Percentiles rank a stretch among this genome's conserved stretches.
phyloP scores from a whole-genome alignment of 1,284 basidiomycete genomes.

The Marasmius sp. region DNA sequence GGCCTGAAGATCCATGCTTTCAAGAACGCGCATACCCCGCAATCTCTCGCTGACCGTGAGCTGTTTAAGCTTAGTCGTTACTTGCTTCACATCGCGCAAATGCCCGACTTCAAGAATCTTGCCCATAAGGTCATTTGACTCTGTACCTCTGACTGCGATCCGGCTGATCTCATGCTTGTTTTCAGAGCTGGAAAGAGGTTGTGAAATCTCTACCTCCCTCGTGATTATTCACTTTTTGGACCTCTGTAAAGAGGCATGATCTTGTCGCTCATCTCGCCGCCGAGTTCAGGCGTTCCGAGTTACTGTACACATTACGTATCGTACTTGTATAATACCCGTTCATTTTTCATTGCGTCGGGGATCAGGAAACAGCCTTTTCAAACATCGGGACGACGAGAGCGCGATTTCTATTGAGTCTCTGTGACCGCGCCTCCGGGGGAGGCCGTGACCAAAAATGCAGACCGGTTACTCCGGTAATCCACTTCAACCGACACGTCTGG shows the following conservation, averaged over 20 bases:
- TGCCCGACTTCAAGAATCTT: slow-evolving; percentile 54
- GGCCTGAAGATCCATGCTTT: slow-evolving; percentile 84
- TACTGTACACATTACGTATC: not conserved
- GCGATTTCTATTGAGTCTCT: too few relatives aligned
- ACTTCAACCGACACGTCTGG: too few relatives aligned
- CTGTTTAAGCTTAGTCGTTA: slow-evolving; percentile 65
- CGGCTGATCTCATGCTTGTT: slow-evolving; percentile 6
- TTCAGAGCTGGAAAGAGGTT: slow-evolving; percentile 34
- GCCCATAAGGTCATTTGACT: slow-evolving; percentile 53
- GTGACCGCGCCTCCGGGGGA: too few relatives aligned
- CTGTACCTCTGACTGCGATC: not conserved
- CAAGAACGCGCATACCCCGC: slow-evolving; percentile 69
- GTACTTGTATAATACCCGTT: not conserved
- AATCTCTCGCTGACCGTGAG: slow-evolving; percentile 65
- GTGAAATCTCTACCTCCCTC: slow-evolving; percentile 24
- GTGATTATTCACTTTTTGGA: not conserved
- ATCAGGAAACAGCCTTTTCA: not conserved
- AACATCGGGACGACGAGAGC: not conserved
- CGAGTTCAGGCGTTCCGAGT: not conserved
- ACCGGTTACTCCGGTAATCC: too few relatives aligned
- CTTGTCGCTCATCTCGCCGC: too few relatives aligned
- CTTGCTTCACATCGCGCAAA: slow-evolving; percentile 55
- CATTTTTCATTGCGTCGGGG: not conserved
- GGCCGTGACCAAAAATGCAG: too few relatives aligned
- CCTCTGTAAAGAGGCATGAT: not conserved